Base-by-base conservation (phyloP, 192 early-diverging fungal species). In the Haplosporangium gracile region DNA sequence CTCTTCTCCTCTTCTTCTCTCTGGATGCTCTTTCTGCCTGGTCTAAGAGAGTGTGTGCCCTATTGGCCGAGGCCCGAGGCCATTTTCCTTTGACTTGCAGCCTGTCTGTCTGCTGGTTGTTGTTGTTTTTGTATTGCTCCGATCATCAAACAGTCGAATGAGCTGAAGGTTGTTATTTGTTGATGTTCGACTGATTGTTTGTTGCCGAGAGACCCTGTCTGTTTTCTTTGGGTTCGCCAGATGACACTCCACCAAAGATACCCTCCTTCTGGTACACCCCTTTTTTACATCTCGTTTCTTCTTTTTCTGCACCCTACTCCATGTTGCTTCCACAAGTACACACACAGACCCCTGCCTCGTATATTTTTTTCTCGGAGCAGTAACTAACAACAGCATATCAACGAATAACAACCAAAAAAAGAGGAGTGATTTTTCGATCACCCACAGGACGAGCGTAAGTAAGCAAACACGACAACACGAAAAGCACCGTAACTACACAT, bases 241-340 rank as follows among this genome's bases (percentile, higher is more conserved):
- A 65, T 65, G 60, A 65, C 29, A 65, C 18, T 4, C 43, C 11
- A 13, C 18, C 20, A 51, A 51, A 65, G 29, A 10, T 65, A 29
- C 16, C 8, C 60, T 65, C 24, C 10, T 29, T 24, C 5, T 15
- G 3, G 29, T 15, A 29, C 26, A 24, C 60, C n/a, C 26, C 2
- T 26, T 26, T 57, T 24, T 26, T 26, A 10, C 10, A 26, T 60
- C n/a, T 29, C 60, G 18, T 11, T 49, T 49, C 26, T 65, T 65
- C 32, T 63, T 11, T 63, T 65, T 24, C 26, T 32, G 60, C 60
- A 65, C 60, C 0, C n/a, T 26, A 65, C 60, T 29, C 13, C 60
- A 65, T 65, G 60, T 26, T 65, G 26, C 60, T 65, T 65, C 60
- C 60, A 65, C 60, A 65, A 65, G 60, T 65, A 65, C 60, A 65